Evolutionary conservation across 1,284 basidiomycete species (phyloP), one percentile per base, ranked within the genome.

Genomic region (Heterobasidion annosum): DNA sequence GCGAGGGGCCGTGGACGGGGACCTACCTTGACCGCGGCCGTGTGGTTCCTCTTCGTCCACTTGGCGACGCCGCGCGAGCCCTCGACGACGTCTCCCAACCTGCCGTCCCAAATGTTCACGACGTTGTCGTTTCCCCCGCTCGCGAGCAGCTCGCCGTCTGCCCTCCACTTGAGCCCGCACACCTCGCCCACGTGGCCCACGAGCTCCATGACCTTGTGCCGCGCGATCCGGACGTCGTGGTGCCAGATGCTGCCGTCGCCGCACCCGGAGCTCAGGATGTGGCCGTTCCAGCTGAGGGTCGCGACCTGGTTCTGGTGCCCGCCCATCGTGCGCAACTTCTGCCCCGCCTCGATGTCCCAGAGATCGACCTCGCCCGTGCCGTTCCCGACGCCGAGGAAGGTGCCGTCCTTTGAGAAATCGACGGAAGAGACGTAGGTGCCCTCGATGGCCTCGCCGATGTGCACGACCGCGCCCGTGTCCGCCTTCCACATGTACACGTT

Each of bases 81-180:
- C 35, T 80, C 74, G 2, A 71, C 75, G 4, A 83, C 79, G 63
- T 88, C 83, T 0, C 85, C 84, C 0, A 91, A 70, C 35, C 91
- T 76, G 0, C 86, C 85, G 63, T 98, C 95, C 95, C 94, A 98
- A 53, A 96, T 88, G 66, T 97, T 96, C 54, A 98, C 93, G 15
- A 96, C 91, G 61, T 98, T 97, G 69, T 98, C 95, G 67, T 98
- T 97, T 0, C 93, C 93, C 6, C 95, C 94, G 61, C 88, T 92
- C 0, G 94, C 95, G 34, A 98, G 77, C n/a, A 95, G 74, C 67
- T 93, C 87, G 0, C 91, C 91, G 59, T 93, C 91, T 2, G 74
- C 65, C 45, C 93, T 75, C 93, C 93, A 95, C 60, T 81, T 82
- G 56, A 91, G 62, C 2, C 89, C 88, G 65, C 92, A 93, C 5